Conservation (phyloP, 768 basidiomycete genomes). For the Lentinula boryana region DNA sequence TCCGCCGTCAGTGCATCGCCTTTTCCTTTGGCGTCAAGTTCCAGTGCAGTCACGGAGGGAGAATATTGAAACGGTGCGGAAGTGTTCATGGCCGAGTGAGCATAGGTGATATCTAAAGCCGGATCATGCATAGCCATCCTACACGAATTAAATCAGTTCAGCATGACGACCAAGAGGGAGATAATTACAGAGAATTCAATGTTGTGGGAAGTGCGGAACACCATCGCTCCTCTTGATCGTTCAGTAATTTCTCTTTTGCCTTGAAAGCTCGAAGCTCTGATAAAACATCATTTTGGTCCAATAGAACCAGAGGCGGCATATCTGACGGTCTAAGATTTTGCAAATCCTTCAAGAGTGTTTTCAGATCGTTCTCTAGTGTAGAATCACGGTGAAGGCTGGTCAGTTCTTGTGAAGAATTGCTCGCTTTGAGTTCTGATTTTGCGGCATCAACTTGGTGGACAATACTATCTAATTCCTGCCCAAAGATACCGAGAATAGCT, state of each 20-base stretch:
- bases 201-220: conserved; percentile 8
- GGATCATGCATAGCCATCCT: conserved; percentile 14
- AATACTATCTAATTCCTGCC: conserved; percentile 26
- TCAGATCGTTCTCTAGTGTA: conserved; percentile 13
- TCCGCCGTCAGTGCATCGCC: conserved; percentile 11
- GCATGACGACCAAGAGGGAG: not conserved
- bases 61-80: conserved; percentile 19
- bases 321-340: conserved; percentile 15
- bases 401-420: not conserved
- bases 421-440: not conserved
- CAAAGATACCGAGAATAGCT: conserved; percentile 24
- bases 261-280: conserved; percentile 12
- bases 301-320: conserved; percentile 18
- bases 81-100: conserved; percentile 20
- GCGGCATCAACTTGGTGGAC: conserved; percentile 9
- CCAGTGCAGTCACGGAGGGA: conserved; percentile 7
- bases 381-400: conserved; percentile 7
- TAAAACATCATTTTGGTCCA: conserved; percentile 17
- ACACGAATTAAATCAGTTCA: not conserved
- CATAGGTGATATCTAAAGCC: conserved; percentile 15
- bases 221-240: conserved; percentile 13
- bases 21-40: conserved; percentile 15
- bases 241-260: conserved; percentile 5
- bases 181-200: conserved; percentile 15
- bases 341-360: conserved; percentile 10